These are phyloP conservation scores for Arthrobotrys musiformis DNA, from an alignment of 2,329 filamentous ascomycete species.

Conservation along the genomic window DNA sequence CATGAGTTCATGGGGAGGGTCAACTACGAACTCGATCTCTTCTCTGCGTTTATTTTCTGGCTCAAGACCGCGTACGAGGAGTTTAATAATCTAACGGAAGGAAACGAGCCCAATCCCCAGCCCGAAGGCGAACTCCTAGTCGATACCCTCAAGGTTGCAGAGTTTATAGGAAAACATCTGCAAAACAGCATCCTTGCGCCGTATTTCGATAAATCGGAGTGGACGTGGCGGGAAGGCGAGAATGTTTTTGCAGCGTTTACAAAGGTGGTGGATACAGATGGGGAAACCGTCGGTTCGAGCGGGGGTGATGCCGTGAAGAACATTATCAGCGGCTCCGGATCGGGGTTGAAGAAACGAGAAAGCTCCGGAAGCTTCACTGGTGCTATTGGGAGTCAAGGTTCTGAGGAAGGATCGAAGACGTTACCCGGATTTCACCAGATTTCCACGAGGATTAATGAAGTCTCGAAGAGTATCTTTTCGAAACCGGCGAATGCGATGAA, in stretches of 20 bases:
- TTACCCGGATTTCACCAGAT: slow-evolving; percentile 58
- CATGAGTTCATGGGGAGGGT: slow-evolving; percentile 59
- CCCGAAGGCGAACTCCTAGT: slow-evolving; percentile 47
- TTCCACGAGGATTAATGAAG: slow-evolving; percentile 57
- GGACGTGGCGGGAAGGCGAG: slow-evolving; percentile 57
- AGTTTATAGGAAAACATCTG: slow-evolving; percentile 59
- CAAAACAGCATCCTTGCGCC: slow-evolving; percentile 57
- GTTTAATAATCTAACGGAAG: slow-evolving; percentile 58
- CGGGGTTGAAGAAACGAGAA: slow-evolving; percentile 50
- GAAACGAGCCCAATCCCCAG: slow-evolving; percentile 58
- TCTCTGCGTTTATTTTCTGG: slow-evolving; percentile 59
- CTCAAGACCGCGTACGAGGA: slow-evolving; percentile 59
- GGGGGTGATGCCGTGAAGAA: slow-evolving; percentile 36
- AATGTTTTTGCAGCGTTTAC: slow-evolving; percentile 58
- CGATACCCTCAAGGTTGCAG: slow-evolving; percentile 59
- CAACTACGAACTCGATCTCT: slow-evolving; percentile 59
- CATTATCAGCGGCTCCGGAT: slow-evolving; percentile 45
- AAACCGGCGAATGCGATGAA: slow-evolving; percentile 60
- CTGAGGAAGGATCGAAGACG: slow-evolving; percentile 31
- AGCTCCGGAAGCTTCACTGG: slow-evolving; percentile 44
- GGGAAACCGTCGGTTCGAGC: background rate
- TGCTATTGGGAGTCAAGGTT: background rate
- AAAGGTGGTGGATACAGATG: slow-evolving; percentile 30
- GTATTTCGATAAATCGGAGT: slow-evolving; percentile 57
- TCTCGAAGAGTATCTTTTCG: slow-evolving; percentile 59